Evolutionary conservation across 2,329 filamentous ascomycete species (phyloP).

Genomic region (Stagonosporopsis vannaccii): DNA sequence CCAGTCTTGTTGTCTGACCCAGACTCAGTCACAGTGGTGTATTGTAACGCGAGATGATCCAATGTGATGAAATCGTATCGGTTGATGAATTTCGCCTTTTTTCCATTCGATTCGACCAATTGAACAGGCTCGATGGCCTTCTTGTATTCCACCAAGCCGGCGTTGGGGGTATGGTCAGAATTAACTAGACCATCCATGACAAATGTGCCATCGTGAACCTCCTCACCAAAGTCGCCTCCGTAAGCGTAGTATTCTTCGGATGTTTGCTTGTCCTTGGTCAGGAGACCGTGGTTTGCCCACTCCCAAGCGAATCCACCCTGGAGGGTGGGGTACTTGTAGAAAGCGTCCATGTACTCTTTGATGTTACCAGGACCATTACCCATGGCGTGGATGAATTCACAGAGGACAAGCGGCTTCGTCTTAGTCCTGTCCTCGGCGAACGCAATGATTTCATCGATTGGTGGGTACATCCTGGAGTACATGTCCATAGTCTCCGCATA

Average conservation of each 20-base stretch:
- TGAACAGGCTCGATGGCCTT: slow-evolving; percentile 55
- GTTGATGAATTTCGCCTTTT: slow-evolving; percentile 42
- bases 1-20: slow-evolving; percentile 16
- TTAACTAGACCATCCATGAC: slow-evolving; percentile 55
- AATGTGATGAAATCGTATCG: slow-evolving; percentile 49
- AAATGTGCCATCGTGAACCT: slow-evolving; percentile 53
- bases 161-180: slow-evolving; percentile 52
- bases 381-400: slow-evolving; percentile 69
- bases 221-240: slow-evolving; percentile 54
- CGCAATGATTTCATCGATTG: slow-evolving; percentile 59
- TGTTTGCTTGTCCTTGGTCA: slow-evolving; percentile 49
- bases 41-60: slow-evolving; percentile 42
- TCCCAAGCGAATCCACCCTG: slow-evolving; percentile 67
- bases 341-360: slow-evolving; percentile 71
- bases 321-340: slow-evolving; percentile 65
- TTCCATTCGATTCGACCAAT: slow-evolving; percentile 30
- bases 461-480: slow-evolving; percentile 72
- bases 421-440: slow-evolving; percentile 53
- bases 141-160: slow-evolving; percentile 53
- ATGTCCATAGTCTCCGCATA: slow-evolving; percentile 68
- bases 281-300: slow-evolving; percentile 56
- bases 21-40: slow-evolving; percentile 21
- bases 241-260: slow-evolving; percentile 53
- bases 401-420: slow-evolving; percentile 64
- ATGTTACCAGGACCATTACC: slow-evolving; percentile 76